Evolutionary conservation across 2,329 filamentous ascomycete genomes (phyloP).

Genomic region (Colletotrichum higginsianum): DNA sequence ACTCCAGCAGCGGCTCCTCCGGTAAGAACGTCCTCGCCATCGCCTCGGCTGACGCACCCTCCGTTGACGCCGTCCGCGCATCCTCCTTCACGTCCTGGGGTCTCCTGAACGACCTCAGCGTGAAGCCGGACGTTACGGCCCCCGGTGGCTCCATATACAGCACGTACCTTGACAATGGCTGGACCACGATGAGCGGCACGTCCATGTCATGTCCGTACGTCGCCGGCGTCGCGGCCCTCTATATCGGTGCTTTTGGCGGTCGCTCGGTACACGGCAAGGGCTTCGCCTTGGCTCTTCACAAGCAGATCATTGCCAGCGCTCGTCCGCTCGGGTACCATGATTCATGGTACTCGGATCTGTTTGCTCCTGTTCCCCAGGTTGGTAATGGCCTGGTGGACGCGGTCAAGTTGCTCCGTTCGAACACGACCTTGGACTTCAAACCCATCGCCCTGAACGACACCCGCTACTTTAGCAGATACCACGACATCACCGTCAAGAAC

Average conservation of each 20-base stretch:
- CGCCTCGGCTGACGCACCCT: constrained; percentile 54
- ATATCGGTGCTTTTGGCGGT: constrained; percentile 52
- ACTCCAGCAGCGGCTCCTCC: constrained; percentile 56
- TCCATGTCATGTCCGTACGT: constrained; percentile 65
- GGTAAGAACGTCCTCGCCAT: constrained; percentile 60
- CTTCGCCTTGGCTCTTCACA: constrained; percentile 48
- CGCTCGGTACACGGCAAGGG: constrained; percentile 50
- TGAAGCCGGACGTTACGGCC: constrained; percentile 61
- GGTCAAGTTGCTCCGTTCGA: constrained; percentile 56
- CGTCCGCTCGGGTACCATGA: constrained; percentile 47
- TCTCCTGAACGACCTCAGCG: constrained; percentile 57
- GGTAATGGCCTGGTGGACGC: constrained; percentile 60
- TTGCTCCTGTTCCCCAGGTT: constrained; percentile 55
- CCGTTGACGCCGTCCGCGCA: background rate
- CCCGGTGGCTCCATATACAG: constrained; percentile 59
- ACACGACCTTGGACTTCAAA: constrained; percentile 54
- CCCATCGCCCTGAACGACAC: constrained; percentile 63
- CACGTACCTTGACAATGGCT: constrained; percentile 57
- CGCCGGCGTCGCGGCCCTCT: constrained; percentile 58
- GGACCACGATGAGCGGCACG: constrained; percentile 61
- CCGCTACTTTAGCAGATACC: constrained; percentile 51
- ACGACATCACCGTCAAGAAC: constrained; percentile 53
- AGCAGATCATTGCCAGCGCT: constrained; percentile 53
- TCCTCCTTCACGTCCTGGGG: constrained; percentile 59
- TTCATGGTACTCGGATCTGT: constrained; percentile 44